phyloP scores from a whole-genome alignment of 1,284 basidiomycete genomes.

The Sparassis latifolia region DNA sequence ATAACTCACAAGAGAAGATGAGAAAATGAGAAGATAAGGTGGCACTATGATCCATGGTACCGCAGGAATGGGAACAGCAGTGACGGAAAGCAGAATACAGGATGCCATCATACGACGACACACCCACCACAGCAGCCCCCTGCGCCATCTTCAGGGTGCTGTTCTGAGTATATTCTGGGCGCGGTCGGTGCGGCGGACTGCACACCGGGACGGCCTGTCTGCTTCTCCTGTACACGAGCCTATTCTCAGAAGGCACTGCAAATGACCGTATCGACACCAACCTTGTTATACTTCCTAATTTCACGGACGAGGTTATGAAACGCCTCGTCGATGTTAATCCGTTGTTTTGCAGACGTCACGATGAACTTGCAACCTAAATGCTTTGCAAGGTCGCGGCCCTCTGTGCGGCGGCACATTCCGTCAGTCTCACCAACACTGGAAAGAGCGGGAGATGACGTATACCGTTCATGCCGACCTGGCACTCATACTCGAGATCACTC shows the following conservation, averaged over 20 bases:
- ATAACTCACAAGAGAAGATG: too few relatives aligned
- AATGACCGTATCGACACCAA: constrained; percentile 17
- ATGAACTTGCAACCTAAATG: constrained; percentile 97
- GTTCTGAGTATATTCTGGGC: constrained; percentile 40
- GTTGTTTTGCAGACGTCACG: constrained; percentile 97
- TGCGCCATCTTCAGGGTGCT: constrained; percentile 42
- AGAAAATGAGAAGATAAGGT: too few relatives aligned
- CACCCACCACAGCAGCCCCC: constrained; percentile 71
- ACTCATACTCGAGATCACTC: constrained; percentile 96
- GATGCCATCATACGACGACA: constrained; percentile 39
- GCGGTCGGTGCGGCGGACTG: constrained; percentile 38
- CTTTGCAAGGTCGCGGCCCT: constrained; percentile 96
- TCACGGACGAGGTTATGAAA: constrained; percentile 95
- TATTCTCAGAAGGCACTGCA: not conserved
- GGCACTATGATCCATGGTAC: too few relatives aligned
- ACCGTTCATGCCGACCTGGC: constrained; percentile 97
- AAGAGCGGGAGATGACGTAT: constrained; percentile 21
- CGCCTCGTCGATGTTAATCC: constrained; percentile 99
- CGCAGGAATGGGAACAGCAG: too few relatives aligned
- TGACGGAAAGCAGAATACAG: too few relatives aligned
- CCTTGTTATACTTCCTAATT: constrained; percentile 96
- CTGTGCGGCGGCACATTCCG: constrained; percentile 40
- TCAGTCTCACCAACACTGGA: not conserved
- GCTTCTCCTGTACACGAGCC: constrained; percentile 41
- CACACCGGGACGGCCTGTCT: constrained; percentile 50